Evolutionary conservation across 2,329 filamentous ascomycete genomes (phyloP), one percentile per base, ranked within the genome.

Genomic region (Alternaria gaisen): DNA sequence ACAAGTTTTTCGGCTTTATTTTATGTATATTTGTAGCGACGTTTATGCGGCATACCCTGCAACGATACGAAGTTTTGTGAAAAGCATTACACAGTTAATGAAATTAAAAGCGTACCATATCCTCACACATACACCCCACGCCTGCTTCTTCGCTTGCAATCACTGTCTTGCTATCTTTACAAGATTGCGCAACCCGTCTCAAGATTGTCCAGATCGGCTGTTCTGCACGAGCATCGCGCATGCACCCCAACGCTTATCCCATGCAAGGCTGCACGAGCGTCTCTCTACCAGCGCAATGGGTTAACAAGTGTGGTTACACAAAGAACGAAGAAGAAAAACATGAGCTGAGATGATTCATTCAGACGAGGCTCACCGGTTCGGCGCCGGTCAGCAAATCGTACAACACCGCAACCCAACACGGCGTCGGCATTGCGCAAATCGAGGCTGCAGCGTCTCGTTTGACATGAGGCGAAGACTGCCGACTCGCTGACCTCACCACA

Each of bases 11-110:
- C 20, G 51, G 43, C 22, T 28, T 53, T 24, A 44, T 47, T 41
- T 53, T 43, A 46, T 53, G 53, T 43, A 47, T 42, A 43, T 56
- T 58, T 62, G 52, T 62, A 62, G 56, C 56, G 50, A 53, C 44
- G 26, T 58, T 58, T 53, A 30, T 52, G 34, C 30, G 20, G 46
- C 32, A 50, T 50, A 50, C 46, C 46, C 46, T 50, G 46, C 46
- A 38, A 38, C 32, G 20, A 50, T 50, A 18, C 38, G 30, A 50
- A 38, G 46, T 38, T 38, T 50, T 50, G 20, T 50, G 46, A 50
- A 50, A 14, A 26, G 12, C 32, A 26, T 34, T 32, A 46, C 56
- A 26, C 50, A 34, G 41, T 46, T 22, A 47, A 54, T 38, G 32
- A 47, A 41, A 46, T 47, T 24, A 47, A 38, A 58, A 30, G 14